Base-by-base conservation (phyloP, 345 rosid species). In the Populus simonii region DNA sequence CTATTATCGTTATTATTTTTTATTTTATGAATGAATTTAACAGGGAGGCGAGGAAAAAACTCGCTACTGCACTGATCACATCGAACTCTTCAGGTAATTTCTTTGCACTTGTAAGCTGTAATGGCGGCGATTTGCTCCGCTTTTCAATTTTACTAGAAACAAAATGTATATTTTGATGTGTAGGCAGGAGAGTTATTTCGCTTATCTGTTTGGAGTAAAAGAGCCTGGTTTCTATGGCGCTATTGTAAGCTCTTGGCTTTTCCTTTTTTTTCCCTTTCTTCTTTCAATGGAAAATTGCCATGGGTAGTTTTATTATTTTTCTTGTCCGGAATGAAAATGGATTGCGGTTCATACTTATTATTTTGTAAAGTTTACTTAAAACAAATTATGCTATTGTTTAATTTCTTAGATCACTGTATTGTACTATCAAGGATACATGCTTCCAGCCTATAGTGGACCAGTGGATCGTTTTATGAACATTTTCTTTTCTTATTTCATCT, bases 181-280 rank as follows among this genome's bases (percentile, higher is more conserved):
- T 74, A 94, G 97, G 87, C 94, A 92, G 84, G 92, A 89, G 84
- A 91, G 98, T 85, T 94, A 93, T 83, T 93, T 95, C 80, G 94
- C 99, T 33, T 93, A 95, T 84, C 83, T 93, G 71, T 93, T 95
- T 85, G 99, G 98, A 74, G 99, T 90, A 33, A 82, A n/a, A 73
- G 97, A 95, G 86, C 95, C 98, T 22, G 93, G 90, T 66, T 92
- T 92, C 82, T 91, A 84, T 75, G 98, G 95, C 81, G 96, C 98
- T 76, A 86, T 94, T 36, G 99, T 94, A 82, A 92, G 98, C 23
- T 79, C 17, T 85, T 68, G 66, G 49, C n/a, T 68, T 9, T 77
- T 18, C 4, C 77, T 67, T 61, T 49, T 63, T 27, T 15, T 3
- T 8, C 11, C 55, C 4, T 1, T 9, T 2, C 45, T 41, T 41